Percentiles rank a stretch among this genome's conserved stretches.
These are phyloP conservation scores for Naganishia cerealis DNA, from an alignment of 1,284 basidiomycete species.

Conservation along the genomic window DNA sequence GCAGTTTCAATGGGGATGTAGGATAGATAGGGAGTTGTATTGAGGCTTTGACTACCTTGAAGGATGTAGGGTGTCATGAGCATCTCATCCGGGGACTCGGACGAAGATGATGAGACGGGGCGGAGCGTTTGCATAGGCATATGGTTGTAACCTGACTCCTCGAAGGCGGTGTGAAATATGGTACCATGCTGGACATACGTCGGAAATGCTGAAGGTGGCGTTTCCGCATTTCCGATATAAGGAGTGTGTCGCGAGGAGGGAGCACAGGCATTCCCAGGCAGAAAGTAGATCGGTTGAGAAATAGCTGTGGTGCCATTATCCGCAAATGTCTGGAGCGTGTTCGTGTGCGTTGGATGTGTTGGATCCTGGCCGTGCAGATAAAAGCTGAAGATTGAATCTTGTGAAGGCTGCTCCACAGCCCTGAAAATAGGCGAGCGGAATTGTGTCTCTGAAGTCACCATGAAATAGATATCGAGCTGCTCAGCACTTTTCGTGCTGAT, in stretches of 20 bases:
- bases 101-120: slow-evolving; percentile 13
- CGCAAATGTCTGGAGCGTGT: neutral
- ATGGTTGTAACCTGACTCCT: neutral
- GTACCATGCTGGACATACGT: neutral
- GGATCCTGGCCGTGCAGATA: neutral
- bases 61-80: slow-evolving; percentile 18
- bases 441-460: neutral
- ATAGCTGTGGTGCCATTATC: neutral
- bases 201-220: neutral
- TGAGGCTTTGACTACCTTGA: neutral
- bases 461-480: neutral
- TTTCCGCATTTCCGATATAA: neutral
- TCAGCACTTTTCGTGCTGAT: neutral
- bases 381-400: slow-evolving; percentile 1
- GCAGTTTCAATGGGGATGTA: neutral
- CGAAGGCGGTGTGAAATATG: neutral
- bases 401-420: neutral
- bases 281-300: slow-evolving; percentile 3
- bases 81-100: slow-evolving; percentile 13
- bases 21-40: neutral
- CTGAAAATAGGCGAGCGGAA: neutral
- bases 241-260: neutral
- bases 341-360: neutral
- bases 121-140: slow-evolving; percentile 4
- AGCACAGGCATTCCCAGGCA: neutral